Evolutionary conservation across 1,284 basidiomycete genomes (phyloP).

Genomic region (Waitea zeae): DNA sequence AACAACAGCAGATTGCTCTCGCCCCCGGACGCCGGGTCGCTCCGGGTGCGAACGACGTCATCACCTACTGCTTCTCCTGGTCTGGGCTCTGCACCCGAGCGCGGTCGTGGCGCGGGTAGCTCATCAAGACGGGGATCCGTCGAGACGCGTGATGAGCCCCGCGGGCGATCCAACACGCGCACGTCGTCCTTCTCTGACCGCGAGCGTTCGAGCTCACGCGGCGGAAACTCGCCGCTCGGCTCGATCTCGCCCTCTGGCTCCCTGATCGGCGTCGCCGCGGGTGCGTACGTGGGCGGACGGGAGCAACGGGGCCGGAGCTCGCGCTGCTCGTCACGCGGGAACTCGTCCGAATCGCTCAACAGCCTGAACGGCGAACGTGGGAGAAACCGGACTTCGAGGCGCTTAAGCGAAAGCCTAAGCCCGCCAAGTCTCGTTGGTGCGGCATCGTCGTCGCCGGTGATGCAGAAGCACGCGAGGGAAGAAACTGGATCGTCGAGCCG

Average conservation of each 20-base stretch:
- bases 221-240: constrained; percentile 29
- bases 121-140: constrained; percentile 1
- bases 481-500: constrained; percentile 12
- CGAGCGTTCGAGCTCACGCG: constrained; percentile 19
- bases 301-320: constrained; percentile 13
- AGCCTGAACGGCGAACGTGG: constrained; percentile 15
- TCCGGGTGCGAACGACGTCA: neutral
- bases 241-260: constrained; percentile 40
- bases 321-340: constrained; percentile 1
- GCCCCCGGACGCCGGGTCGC: constrained; percentile 8
- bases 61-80: constrained; percentile 13
- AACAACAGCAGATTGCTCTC: constrained; percentile 11
- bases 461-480: constrained; percentile 8
- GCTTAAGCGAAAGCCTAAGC: constrained; percentile 29
- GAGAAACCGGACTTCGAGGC: constrained; percentile 25
- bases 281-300: constrained; percentile 13
- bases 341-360: constrained; percentile 6
- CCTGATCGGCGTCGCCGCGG: constrained; percentile 15
- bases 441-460: constrained; percentile 9
- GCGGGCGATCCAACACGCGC: constrained; percentile 36
- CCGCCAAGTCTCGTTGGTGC: constrained; percentile 13
- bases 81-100: constrained; percentile 4
- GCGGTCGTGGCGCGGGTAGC: neutral
- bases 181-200: constrained; percentile 28
- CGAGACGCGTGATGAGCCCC: constrained; percentile 14